Conservation (phyloP, 768 basidiomycete genomes). For the Boletales sp. region DNA sequence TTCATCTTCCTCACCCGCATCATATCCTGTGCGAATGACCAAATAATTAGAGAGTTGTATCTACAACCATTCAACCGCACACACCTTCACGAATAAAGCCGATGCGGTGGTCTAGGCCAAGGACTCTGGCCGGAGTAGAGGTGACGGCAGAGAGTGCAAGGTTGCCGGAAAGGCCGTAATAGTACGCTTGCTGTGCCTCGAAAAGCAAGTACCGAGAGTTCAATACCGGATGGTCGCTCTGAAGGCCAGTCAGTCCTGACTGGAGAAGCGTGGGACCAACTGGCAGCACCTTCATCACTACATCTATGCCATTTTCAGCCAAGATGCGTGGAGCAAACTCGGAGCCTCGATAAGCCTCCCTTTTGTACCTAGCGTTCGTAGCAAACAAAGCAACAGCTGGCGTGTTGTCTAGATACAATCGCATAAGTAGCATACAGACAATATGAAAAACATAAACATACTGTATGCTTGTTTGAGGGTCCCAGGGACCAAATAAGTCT, state of each 20-base stretch:
- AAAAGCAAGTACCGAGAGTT: slow-evolving; percentile 55
- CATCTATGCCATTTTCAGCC: slow-evolving; percentile 51
- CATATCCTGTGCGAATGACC: slow-evolving; percentile 46
- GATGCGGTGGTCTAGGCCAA: slow-evolving; percentile 74
- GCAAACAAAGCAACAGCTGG: slow-evolving; percentile 82
- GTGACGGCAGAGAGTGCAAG: slow-evolving; percentile 70
- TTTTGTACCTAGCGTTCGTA: slow-evolving; percentile 66
- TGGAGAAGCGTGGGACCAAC: slow-evolving; percentile 18
- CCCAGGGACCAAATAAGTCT: slow-evolving; percentile 86
- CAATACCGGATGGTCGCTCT: slow-evolving; percentile 53
- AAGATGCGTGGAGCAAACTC: slow-evolving; percentile 64
- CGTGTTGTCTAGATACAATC: slow-evolving; percentile 37
- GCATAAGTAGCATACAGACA: background rate
- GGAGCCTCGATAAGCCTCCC: slow-evolving; percentile 60
- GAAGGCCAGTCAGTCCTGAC: slow-evolving; percentile 11
- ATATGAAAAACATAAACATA: slow-evolving; percentile 13
- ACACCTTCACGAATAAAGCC: slow-evolving; percentile 57
- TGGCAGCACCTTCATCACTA: slow-evolving; percentile 55
- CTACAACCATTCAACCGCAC: background rate
- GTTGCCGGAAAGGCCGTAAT: slow-evolving; percentile 64
- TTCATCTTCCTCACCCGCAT: slow-evolving; percentile 48
- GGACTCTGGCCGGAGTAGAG: slow-evolving; percentile 61
- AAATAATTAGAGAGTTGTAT: background rate
- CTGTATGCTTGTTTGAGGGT: slow-evolving; percentile 69
- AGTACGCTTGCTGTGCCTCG: slow-evolving; percentile 65